phyloP scores from a whole-genome alignment of 371 early-diverging fungal genomes.

The Racocetra persica region DNA sequence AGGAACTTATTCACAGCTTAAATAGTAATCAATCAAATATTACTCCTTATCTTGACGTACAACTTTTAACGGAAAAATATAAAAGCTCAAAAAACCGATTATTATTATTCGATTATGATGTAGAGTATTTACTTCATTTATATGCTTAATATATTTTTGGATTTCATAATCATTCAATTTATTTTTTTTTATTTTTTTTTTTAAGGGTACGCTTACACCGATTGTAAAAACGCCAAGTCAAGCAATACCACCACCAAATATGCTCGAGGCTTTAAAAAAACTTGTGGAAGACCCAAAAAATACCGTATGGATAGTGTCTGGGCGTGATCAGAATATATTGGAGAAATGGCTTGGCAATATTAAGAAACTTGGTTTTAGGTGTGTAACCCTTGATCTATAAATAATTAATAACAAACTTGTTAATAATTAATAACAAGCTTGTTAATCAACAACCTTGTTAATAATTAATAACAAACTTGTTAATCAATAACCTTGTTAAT shows the following conservation, averaged over 20 bases:
- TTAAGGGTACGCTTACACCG: constrained; percentile 82
- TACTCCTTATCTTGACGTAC: constrained; percentile 71
- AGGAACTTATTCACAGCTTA: constrained; percentile 58
- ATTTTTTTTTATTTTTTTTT: constrained; percentile 5
- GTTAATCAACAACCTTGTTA: not conserved
- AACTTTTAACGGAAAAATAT: constrained; percentile 58
- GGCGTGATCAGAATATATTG: constrained; percentile 85
- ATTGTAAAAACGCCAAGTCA: constrained; percentile 73
- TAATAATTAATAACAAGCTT: too few relatives aligned
- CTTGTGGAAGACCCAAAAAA: constrained; percentile 82
- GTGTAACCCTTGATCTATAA: not conserved
- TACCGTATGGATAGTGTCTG: constrained; percentile 93
- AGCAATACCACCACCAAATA: constrained; percentile 69
- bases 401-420: not conserved
- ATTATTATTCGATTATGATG: constrained; percentile 90
- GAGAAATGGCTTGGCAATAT: constrained; percentile 87
- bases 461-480: too few relatives aligned
- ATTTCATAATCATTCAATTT: not conserved
- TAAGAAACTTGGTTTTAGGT: constrained; percentile 77
- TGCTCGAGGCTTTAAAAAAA: constrained; percentile 67
- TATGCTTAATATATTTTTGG: constrained; percentile 56
- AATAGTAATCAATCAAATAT: constrained; percentile 65
- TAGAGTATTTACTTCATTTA: constrained; percentile 50
- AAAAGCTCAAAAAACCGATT: constrained; percentile 67
- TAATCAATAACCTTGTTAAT: not conserved